These are phyloP conservation scores for Coemansia sp. DNA, from an alignment of 192 early-diverging fungal genomes.

Conservation along the genomic window DNA sequence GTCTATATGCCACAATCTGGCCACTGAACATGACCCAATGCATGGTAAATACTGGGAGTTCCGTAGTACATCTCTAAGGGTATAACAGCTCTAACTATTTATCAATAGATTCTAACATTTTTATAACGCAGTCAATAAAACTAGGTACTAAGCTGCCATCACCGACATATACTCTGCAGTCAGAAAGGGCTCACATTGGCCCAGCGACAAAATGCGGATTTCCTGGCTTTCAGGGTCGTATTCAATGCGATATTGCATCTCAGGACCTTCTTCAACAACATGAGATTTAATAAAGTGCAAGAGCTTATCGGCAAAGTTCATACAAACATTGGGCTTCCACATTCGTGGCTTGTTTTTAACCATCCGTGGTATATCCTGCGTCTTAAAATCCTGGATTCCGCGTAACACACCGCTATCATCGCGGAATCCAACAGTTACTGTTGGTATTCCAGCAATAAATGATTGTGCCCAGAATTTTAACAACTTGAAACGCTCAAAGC, in stretches of 20 bases:
- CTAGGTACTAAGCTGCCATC: background rate
- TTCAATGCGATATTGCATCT: slow-evolving; percentile 40
- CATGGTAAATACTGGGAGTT: slow-evolving; percentile 47
- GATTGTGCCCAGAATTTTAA: slow-evolving; percentile 93
- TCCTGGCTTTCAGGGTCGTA: slow-evolving; percentile 20
- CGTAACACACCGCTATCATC: slow-evolving; percentile 64
- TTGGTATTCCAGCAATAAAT: slow-evolving; percentile 83
- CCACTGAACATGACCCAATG: slow-evolving; percentile 31
- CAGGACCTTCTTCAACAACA: slow-evolving; percentile 25
- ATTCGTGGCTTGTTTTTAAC: slow-evolving; percentile 66
- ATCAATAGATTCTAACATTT: background rate
- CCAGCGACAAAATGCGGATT: slow-evolving; percentile 16
- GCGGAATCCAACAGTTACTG: slow-evolving; percentile 81
- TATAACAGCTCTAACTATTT: background rate
- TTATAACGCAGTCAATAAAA: background rate
- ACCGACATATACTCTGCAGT: slow-evolving; percentile 22
- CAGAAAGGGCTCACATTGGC: slow-evolving; percentile 23
- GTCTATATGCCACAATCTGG: slow-evolving; percentile 29
- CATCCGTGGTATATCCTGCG: slow-evolving; percentile 75
- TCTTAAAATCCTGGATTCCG: slow-evolving; percentile 64
- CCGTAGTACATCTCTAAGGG: slow-evolving; percentile 19
- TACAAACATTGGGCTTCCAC: slow-evolving; percentile 84
- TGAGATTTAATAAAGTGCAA: slow-evolving; percentile 40
- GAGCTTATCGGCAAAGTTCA: slow-evolving; percentile 76
- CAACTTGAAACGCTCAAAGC: slow-evolving; percentile 78